These are phyloP conservation scores for Metarhizium robertsii DNA, from an alignment of 2,329 filamentous ascomycete genomes.

Conservation along the genomic window DNA sequence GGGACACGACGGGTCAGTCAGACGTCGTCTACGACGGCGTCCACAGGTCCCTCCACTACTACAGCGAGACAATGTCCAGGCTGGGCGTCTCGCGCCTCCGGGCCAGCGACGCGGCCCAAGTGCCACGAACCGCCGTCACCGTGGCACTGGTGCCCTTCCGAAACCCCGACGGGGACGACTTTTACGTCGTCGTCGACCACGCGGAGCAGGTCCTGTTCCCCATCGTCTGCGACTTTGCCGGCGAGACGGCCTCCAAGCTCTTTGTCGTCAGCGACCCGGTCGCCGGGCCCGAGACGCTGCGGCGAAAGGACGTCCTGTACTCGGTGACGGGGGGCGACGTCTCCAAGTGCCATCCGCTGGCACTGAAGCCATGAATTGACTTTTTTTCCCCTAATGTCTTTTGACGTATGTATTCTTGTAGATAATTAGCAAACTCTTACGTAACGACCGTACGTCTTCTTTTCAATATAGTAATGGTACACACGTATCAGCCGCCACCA, in stretches of 20 bases:
- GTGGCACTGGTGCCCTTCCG: slow-evolving; percentile 12
- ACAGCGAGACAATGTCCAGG: slow-evolving; percentile 20
- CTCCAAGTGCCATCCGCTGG: slow-evolving; percentile 3
- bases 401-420: too few relatives aligned
- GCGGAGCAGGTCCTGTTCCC: slow-evolving; percentile 17
- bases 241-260: slow-evolving; percentile 12
- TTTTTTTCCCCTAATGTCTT: neutral
- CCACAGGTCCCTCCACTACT: slow-evolving; percentile 22
- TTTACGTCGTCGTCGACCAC: slow-evolving; percentile 13
- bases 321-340: slow-evolving; percentile 19
- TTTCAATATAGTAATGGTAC: too few relatives aligned
- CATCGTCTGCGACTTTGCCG: slow-evolving; percentile 18
- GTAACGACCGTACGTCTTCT: too few relatives aligned
- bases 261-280: slow-evolving; percentile 18
- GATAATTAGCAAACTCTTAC: too few relatives aligned
- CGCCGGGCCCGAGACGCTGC: slow-evolving; percentile 13
- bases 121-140: slow-evolving; percentile 10
- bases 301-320: slow-evolving; percentile 13
- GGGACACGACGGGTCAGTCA: slow-evolving; percentile 10
- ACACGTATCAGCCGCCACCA: too few relatives aligned
- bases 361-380: neutral
- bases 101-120: slow-evolving; percentile 9
- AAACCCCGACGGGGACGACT: slow-evolving; percentile 6
- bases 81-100: slow-evolving; percentile 22
- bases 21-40: slow-evolving; percentile 14